Evolutionary conservation across 164 flowering plant genomes (phyloP).

Genomic region (Aristolochia californica): DNA sequence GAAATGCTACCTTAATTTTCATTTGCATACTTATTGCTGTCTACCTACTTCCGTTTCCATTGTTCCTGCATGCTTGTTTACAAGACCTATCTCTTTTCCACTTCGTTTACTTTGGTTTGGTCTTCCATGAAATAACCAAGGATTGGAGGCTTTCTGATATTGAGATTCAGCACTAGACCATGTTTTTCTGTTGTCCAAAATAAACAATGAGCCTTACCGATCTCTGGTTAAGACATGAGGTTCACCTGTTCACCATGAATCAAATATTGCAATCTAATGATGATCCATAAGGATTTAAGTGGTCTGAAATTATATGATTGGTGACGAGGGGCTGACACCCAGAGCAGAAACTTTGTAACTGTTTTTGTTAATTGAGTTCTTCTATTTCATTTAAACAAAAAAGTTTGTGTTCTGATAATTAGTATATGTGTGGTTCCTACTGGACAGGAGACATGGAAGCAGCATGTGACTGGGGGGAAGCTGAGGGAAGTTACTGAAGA

Average conservation of each 20-base stretch:
- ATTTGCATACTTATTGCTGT: neutral
- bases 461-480: slow-evolving; percentile 94
- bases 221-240: too few species aligned
- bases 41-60: neutral
- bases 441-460: slow-evolving; percentile 81
- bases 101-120: neutral
- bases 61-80: neutral
- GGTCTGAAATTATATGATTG: too few species aligned
- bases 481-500: slow-evolving; percentile 95
- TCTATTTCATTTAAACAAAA: too few species aligned
- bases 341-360: too few species aligned
- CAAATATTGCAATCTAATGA: too few species aligned
- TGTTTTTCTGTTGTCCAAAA: too few species aligned
- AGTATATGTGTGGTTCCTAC: neutral
- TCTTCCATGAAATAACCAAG: neutral
- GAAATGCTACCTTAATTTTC: neutral
- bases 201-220: too few species aligned
- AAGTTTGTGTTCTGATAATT: too few species aligned
- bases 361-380: too few species aligned
- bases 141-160: neutral
- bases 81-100: neutral
- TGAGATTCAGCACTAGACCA: neutral
- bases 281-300: too few species aligned
- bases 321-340: too few species aligned
- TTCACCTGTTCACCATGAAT: too few species aligned